Evolutionary conservation across 257 asterid species (phyloP).

Genomic region (Capsicum rhomboideum): DNA sequence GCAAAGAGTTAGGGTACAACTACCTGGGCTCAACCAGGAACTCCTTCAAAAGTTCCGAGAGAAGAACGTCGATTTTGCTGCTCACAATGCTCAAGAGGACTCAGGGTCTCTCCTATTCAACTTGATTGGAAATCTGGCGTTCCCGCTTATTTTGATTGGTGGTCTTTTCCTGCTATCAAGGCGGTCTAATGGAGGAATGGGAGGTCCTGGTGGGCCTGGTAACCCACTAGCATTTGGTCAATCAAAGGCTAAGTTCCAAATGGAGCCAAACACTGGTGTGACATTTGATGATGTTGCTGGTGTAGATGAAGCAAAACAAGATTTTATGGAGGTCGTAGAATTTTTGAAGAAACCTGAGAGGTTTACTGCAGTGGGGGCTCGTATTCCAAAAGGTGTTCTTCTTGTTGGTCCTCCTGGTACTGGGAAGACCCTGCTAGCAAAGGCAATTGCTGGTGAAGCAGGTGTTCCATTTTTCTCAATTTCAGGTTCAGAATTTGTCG

Average conservation of each 20-base stretch:
- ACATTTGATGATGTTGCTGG: conserved; percentile 98
- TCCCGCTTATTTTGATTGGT: conserved; percentile 82
- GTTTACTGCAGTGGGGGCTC: conserved; percentile 95
- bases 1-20: conserved; percentile 91
- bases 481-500: conserved; percentile 97
- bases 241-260: conserved; percentile 94
- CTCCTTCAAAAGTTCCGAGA: conserved; percentile 92
- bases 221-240: conserved; percentile 75
- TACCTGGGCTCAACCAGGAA: conserved; percentile 97
- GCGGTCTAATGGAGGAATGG: conserved; percentile 93
- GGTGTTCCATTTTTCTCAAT: conserved; percentile 97
- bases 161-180: conserved; percentile 95
- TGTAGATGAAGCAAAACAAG: conserved; percentile 98
- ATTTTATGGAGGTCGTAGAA: conserved; percentile 97
- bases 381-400: conserved; percentile 98
- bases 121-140: conserved; percentile 82
- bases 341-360: conserved; percentile 96
- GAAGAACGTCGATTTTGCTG: conserved; percentile 91
- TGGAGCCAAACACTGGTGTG: conserved; percentile 98
- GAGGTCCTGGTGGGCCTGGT: conserved; percentile 99
- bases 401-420: conserved; percentile 99
- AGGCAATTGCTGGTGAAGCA: conserved; percentile 99
- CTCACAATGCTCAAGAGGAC: conserved; percentile 92
- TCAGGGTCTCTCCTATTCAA: conserved; percentile 76
- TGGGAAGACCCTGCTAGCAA: conserved; percentile 92